Evolutionary conservation across 345 rosid species (phyloP).

Genomic region (Arabis hirsuta): DNA sequence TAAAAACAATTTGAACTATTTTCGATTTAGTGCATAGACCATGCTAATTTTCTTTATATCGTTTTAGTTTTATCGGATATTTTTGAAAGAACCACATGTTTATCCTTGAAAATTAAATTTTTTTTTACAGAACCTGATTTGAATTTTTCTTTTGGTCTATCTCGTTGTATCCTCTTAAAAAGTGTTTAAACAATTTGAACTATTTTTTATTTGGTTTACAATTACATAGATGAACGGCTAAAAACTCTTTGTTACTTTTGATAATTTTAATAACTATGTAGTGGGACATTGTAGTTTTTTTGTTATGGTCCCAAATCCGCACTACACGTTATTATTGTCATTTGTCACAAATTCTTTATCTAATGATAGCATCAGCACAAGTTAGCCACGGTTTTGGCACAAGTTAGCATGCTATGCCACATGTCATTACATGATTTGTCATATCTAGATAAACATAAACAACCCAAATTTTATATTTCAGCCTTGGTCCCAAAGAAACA

Average conservation of each 20-base stretch:
- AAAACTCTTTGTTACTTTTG: background rate
- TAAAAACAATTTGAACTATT: too few relatives aligned
- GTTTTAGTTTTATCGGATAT: too few relatives aligned
- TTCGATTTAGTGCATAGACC: too few relatives aligned
- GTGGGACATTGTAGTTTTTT: background rate
- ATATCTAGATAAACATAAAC: background rate
- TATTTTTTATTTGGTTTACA: background rate
- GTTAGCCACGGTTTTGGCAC: background rate
- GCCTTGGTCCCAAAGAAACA: constrained; percentile 26
- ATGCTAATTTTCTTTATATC: too few relatives aligned
- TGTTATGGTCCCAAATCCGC: constrained; percentile 16
- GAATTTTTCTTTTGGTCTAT: too few relatives aligned
- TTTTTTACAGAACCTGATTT: background rate
- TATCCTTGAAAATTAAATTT: too few relatives aligned
- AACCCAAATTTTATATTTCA: background rate
- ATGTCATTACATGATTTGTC: background rate
- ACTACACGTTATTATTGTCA: constrained; percentile 1
- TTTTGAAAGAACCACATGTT: too few relatives aligned
- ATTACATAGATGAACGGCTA: too few relatives aligned
- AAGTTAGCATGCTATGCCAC: background rate
- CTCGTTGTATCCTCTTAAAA: too few relatives aligned
- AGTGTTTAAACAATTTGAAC: too few relatives aligned
- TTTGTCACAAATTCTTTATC: background rate
- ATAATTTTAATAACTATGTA: background rate
- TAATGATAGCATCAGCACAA: background rate